phyloP scores from a whole-genome alignment of 202 grass and related monocot genomes.

The Cymbopogon flexuosus region DNA sequence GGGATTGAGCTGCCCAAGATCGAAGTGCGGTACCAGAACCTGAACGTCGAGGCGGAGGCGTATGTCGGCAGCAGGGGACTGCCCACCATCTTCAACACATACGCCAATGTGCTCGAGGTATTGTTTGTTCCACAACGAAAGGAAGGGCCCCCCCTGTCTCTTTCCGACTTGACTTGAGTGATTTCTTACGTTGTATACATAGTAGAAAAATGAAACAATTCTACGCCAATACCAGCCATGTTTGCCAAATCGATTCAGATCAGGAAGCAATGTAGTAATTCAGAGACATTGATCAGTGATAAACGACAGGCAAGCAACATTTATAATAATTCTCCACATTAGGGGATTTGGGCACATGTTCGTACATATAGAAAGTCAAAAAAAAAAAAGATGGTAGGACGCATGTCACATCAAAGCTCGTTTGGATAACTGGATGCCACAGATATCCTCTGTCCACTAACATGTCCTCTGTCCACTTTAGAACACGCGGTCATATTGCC shows the following conservation, averaged over 20 bases:
- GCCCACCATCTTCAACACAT: slow-evolving; percentile 56
- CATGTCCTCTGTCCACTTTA: not conserved
- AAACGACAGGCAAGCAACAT: not conserved
- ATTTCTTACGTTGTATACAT: not conserved
- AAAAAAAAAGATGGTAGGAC: not conserved
- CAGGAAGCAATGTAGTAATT: not conserved
- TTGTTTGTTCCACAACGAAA: not conserved
- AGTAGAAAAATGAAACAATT: no score
- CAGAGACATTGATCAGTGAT: not conserved
- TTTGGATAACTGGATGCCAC: not conserved
- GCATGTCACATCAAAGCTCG: not conserved
- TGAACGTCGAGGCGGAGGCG: slow-evolving; percentile 50
- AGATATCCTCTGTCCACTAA: not conserved
- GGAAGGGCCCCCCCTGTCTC: not conserved
- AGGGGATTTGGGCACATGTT: not conserved
- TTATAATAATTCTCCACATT: not conserved
- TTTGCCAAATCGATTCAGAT: not conserved
- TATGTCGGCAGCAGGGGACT: slow-evolving; percentile 65
- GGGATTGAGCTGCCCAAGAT: slow-evolving; percentile 58
- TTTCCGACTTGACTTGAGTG: not conserved
- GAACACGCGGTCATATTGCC: not conserved
- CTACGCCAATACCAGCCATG: not conserved
- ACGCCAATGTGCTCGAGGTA: slow-evolving; percentile 63
- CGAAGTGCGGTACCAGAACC: slow-evolving; percentile 60
- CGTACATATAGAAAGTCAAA: not conserved